Percentiles rank a stretch among this genome's conserved stretches.
Conservation (phyloP, 2,329 filamentous ascomycete genomes). For the Fusarium pseudocircinatum region DNA sequence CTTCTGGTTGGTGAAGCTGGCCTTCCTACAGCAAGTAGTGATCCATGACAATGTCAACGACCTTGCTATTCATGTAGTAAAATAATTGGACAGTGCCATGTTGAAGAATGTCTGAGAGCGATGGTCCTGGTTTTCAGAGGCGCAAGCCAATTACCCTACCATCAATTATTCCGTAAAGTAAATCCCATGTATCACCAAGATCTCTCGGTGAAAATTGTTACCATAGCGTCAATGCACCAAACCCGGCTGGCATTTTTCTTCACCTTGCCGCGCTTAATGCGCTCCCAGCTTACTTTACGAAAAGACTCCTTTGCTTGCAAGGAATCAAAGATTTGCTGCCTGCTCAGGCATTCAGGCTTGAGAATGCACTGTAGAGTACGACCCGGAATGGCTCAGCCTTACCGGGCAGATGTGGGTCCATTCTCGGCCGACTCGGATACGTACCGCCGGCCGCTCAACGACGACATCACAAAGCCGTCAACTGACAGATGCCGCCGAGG, state of each 20-base stretch:
- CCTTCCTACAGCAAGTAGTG: background rate
- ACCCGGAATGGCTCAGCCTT: background rate
- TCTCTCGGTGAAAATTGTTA: background rate
- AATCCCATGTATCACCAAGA: background rate
- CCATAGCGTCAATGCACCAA: background rate
- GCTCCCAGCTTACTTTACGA: fast-evolving
- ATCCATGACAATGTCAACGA: too few species aligned
- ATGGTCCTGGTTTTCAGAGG: background rate
- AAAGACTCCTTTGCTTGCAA: fast-evolving
- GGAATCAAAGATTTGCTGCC: too few species aligned
- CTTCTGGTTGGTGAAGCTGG: background rate
- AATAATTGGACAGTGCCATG: background rate
- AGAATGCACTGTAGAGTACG: background rate
- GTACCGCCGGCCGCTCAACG: background rate
- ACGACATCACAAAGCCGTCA: fast-evolving
- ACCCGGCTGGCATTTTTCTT: background rate
- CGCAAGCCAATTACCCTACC: background rate
- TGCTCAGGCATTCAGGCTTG: background rate
- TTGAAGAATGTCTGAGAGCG: too few species aligned
- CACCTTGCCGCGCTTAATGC: background rate
- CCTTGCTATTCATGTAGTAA: background rate
- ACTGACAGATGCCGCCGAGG: fast-evolving
- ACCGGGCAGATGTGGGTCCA: background rate
- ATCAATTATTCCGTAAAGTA: background rate
- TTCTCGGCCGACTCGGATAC: background rate